Conservation (phyloP, 73 alveolate genomes). For the Blepharisma japonicum region DNA sequence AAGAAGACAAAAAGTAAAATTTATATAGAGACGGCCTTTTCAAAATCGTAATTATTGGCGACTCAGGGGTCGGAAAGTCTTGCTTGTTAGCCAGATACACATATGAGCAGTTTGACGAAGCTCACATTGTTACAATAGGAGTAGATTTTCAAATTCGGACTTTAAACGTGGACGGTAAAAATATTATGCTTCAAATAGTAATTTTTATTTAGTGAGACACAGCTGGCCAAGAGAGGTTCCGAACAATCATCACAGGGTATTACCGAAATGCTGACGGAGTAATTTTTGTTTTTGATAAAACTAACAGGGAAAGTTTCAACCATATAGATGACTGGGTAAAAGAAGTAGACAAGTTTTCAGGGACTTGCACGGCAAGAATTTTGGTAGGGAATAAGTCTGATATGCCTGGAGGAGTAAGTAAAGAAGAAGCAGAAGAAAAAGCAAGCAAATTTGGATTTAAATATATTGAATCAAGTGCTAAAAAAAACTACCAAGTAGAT, state of each 20-base stretch:
- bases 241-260: constrained; percentile 48
- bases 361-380: background rate
- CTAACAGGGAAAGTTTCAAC: constrained; percentile 38
- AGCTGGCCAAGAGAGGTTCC: constrained; percentile 67
- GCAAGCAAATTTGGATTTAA: background rate
- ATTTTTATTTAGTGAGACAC: constrained; percentile 59
- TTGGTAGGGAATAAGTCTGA: background rate
- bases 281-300: constrained; percentile 38
- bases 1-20: too few relatives aligned
- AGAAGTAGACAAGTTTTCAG: constrained; percentile 31
- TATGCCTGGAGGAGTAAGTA: background rate
- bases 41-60: constrained; percentile 18
- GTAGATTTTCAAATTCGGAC: background rate
- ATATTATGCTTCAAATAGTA: constrained; percentile 27
- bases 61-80: constrained; percentile 7
- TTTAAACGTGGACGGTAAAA: constrained; percentile 8
- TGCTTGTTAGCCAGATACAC: constrained; percentile 7
- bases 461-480: background rate
- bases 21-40: background rate
- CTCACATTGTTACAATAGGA: constrained; percentile 23
- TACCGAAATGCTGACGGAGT: constrained; percentile 67
- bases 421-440: background rate
- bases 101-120: background rate
- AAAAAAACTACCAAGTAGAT: background rate
- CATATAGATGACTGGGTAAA: constrained; percentile 38